Base-by-base conservation (phyloP, 2,329 filamentous ascomycete genomes). In the Epichloe sibirici region DNA sequence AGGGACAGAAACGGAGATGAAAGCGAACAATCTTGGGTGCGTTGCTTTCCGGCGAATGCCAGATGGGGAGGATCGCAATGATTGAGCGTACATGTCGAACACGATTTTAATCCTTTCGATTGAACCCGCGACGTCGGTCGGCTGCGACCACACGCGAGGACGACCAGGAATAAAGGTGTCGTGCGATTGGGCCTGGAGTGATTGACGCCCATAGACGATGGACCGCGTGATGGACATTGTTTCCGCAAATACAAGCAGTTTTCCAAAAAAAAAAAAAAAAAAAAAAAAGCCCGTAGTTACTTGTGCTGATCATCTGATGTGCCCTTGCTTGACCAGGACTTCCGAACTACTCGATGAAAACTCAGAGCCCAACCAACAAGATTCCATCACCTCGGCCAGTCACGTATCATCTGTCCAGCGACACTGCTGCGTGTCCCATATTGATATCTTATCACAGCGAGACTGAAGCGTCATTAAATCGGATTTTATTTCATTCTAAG, bases 21-120 rank as follows among this genome's bases (percentile, higher is more conserved):
- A 74, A 71, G 62, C 73, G 75, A 71, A 72, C 74, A 76, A 76
- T 77, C 75, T 77, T 77, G 75, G 75, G 75, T 77, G 75, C 75
- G 75, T 73, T 77, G 75, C 70, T 76, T 69, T 67, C 72, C 68
- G 64, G 66, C 63, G 61, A 63, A 54, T 63, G 67, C 63, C 63
- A 55, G 51, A 66, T 77, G 75, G 69, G 73, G 68, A 74, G 75
- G 75, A 77, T 71, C 74, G 75, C 75, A 77, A 77, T 77, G 75
- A 77, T 77, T 77, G 75, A 76, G 61, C 75, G 74, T 70, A 77
- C 75, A 77, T 75, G 51, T 45, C 56, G 47, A 34, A 48, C 40
- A 28, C 43, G 37, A 40, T n/a, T 25, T 37, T 40, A n/a, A n/a
- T 15, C 38, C 15, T 46, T 42, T 11, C 9, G 17, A 34, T 17